These are phyloP conservation scores for Cryphonectria parasitica DNA, from an alignment of 2,329 filamentous ascomycete genomes.

Conservation along the genomic window DNA sequence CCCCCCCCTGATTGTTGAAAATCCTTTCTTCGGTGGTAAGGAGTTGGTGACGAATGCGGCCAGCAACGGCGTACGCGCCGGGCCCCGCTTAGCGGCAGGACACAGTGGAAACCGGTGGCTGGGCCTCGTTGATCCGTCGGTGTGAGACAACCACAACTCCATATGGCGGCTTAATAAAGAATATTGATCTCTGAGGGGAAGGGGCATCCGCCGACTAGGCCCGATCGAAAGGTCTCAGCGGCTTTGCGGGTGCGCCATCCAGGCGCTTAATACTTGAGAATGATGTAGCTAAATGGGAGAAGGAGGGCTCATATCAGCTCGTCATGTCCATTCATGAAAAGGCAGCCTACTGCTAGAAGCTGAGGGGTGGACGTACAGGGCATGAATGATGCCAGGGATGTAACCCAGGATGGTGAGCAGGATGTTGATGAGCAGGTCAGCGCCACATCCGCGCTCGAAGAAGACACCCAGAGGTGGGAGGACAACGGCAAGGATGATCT, in stretches of 20 bases:
- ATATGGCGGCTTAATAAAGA: background rate
- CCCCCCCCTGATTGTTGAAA: background rate
- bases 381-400: conserved; percentile 88
- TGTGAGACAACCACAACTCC: background rate
- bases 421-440: conserved; percentile 91
- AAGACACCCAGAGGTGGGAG: conserved; percentile 91
- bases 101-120: conserved; percentile 5
- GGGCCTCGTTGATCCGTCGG: background rate
- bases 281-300: conserved; percentile 65
- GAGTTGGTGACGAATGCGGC: background rate
- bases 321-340: background rate
- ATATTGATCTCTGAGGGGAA: background rate
- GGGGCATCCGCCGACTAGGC: background rate
- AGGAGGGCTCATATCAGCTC: conserved; percentile 38
- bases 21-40: background rate
- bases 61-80: background rate
- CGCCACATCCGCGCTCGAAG: conserved; percentile 88
- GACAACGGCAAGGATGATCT: conserved; percentile 83
- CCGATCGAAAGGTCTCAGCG: background rate
- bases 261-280: conserved; percentile 75
- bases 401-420: conserved; percentile 75
- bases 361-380: conserved; percentile 57
- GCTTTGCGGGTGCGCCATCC: conserved; percentile 9
- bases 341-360: background rate
- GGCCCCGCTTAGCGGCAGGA: background rate